phyloP scores from a whole-genome alignment of 164 flowering plant genomes.

The Pachysandra terminalis region DNA sequence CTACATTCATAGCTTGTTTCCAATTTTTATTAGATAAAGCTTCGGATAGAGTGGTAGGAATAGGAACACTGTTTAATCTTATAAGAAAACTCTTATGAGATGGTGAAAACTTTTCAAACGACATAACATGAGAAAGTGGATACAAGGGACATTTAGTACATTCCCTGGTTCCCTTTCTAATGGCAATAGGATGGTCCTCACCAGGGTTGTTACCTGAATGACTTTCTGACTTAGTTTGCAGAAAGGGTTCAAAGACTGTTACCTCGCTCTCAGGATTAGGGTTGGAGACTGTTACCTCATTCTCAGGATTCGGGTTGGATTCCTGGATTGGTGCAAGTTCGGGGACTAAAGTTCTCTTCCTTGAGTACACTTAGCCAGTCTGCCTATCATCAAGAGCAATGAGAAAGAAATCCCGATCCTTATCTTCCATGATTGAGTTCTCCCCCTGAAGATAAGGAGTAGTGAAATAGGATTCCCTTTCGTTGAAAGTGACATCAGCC shows the following conservation, averaged over 20 bases:
- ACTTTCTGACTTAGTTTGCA: not conserved
- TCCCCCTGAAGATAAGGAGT: slow-evolving; percentile 18
- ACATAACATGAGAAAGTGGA: slow-evolving; percentile 9
- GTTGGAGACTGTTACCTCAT: too few species aligned
- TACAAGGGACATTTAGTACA: not conserved
- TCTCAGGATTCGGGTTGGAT: slow-evolving; percentile 6
- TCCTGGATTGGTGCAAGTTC: slow-evolving; percentile 9
- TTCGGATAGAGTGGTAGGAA: slow-evolving; percentile 12
- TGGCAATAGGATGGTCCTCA: slow-evolving; percentile 1
- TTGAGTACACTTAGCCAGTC: slow-evolving; percentile 9
- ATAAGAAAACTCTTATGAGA: slow-evolving; percentile 13
- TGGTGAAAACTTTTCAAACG: slow-evolving; percentile 6
- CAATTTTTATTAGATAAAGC: slow-evolving; percentile 21
- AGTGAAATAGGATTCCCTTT: slow-evolving; percentile 6
- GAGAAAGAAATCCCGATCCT: too few species aligned
- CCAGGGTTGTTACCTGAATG: not conserved
- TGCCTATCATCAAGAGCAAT: not conserved
- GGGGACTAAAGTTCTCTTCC: slow-evolving; percentile 3
- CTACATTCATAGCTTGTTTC: slow-evolving; percentile 20
- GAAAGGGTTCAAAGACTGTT: not conserved
- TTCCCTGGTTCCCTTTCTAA: not conserved
- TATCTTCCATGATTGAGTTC: slow-evolving; percentile 12
- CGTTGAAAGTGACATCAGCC: slow-evolving; percentile 12
- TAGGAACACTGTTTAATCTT: slow-evolving; percentile 13
- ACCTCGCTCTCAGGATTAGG: too few species aligned